Percentiles rank a stretch among this genome's conserved stretches.
phyloP scores from a whole-genome alignment of 2,329 filamentous ascomycete species.

The Clonostachys sp. region DNA sequence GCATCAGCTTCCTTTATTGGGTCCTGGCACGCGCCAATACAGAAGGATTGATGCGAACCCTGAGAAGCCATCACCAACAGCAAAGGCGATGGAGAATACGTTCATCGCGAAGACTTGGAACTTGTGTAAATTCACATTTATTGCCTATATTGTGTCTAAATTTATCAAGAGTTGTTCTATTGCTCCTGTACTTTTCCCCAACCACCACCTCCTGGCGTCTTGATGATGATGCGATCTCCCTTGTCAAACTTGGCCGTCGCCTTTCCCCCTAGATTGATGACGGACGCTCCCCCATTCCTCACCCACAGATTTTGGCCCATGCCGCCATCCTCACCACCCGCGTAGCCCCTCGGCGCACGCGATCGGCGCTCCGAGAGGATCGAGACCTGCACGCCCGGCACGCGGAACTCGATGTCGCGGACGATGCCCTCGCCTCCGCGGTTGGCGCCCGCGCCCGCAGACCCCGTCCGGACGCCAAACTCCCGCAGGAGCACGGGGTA shows the following conservation, averaged over 20 bases:
- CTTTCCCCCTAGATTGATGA: conserved; percentile 15
- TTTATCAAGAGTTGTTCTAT: no score
- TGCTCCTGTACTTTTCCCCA: conserved; percentile 6
- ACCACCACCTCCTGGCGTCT: conserved; percentile 17
- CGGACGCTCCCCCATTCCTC: conserved; percentile 16
- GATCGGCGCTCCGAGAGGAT: conserved; percentile 27
- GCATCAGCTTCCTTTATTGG: no score
- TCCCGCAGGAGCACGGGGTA: conserved; percentile 22
- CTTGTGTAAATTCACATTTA: no score
- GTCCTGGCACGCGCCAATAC: no score
- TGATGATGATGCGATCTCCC: conserved; percentile 15
- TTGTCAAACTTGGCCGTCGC: conserved; percentile 11
- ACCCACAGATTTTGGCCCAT: conserved; percentile 15
- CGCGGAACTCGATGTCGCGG: conserved; percentile 25
- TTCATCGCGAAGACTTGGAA: no score
- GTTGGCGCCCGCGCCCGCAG: conserved; percentile 19
- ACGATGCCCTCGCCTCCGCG: conserved; percentile 24
- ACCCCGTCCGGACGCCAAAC: conserved; percentile 18
- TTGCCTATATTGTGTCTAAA: no score
- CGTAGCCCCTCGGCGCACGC: conserved; percentile 24
- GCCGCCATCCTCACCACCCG: conserved; percentile 16
- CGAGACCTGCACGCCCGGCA: conserved; percentile 33
- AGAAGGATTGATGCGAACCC: no score
- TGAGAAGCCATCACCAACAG: no score
- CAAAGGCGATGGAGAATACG: no score